Percentiles rank a stretch among this genome's conserved stretches.
Evolutionary conservation across 148 eudicot species (phyloP).

Genomic region (Gaultheria prostrata): DNA sequence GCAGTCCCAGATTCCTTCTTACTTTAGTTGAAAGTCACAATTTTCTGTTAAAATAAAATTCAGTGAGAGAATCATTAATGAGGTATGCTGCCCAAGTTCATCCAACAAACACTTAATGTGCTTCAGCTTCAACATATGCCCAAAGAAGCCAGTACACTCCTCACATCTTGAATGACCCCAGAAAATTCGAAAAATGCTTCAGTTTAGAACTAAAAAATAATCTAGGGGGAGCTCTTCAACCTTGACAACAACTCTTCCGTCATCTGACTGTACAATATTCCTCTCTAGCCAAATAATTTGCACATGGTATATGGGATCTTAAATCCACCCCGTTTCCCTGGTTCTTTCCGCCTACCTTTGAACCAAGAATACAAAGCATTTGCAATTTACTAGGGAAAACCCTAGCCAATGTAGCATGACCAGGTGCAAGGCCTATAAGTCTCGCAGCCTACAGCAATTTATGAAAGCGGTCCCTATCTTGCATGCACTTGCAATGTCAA

Average conservation of each 20-base stretch:
- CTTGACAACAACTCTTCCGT: not conserved
- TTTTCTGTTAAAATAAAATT: not conserved
- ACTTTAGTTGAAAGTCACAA: not conserved
- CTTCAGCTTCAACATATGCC: not conserved
- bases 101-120: not conserved
- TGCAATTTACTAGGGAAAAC: not conserved
- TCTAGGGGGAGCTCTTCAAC: not conserved
- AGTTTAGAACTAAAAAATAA: not conserved
- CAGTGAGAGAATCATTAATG: not conserved
- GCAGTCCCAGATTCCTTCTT: not conserved
- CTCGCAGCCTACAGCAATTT: not conserved
- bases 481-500: not conserved
- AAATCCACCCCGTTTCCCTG: not conserved
- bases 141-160: not conserved
- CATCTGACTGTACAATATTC: not conserved
- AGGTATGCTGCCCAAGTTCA: not conserved
- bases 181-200: not conserved
- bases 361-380: not conserved
- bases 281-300: not conserved
- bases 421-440: not conserved
- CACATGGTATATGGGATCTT: not conserved
- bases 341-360: not conserved
- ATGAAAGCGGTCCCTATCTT: not conserved
- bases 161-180: not conserved
- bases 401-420: not conserved